A percentile compares a stretch with the other conserved stretches of the same genome.
Conservation (phyloP, 768 basidiomycete genomes). For the Dentipellis fragilis region DNA sequence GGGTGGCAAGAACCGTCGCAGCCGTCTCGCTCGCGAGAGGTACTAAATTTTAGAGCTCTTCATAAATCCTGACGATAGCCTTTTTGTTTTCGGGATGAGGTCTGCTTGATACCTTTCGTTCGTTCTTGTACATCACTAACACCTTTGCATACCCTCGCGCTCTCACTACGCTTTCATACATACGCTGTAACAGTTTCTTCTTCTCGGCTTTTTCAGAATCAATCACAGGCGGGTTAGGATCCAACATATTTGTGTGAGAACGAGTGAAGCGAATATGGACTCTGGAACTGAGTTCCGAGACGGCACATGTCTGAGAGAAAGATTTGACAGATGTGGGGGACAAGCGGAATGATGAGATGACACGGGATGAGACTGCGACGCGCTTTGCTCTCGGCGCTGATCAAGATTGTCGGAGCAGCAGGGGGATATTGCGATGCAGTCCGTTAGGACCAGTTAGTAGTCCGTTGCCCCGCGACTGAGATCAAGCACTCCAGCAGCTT, state of each 20-base stretch:
- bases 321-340: too few species aligned
- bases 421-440: too few species aligned
- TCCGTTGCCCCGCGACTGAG: too few species aligned
- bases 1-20: background rate
- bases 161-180: conserved; percentile 1
- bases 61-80: background rate
- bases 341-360: too few species aligned
- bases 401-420: too few species aligned
- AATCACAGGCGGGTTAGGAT: conserved; percentile 10
- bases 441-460: too few species aligned
- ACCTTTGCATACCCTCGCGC: conserved; percentile 5
- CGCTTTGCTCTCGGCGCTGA: too few species aligned
- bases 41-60: background rate
- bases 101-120: conserved; percentile 6
- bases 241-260: background rate
- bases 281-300: too few species aligned
- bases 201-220: conserved; percentile 8
- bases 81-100: background rate
- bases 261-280: too few species aligned
- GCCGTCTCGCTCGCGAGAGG: conserved; percentile 6
- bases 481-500: too few species aligned
- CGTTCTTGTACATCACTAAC: background rate
- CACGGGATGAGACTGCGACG: too few species aligned
- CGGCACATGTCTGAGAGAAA: too few species aligned
- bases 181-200: conserved; percentile 1